Percentiles rank a stretch among this genome's conserved stretches.
Evolutionary conservation across 75 land plant genomes (phyloP).

Genomic region (Adiantum capillusveneris): DNA sequence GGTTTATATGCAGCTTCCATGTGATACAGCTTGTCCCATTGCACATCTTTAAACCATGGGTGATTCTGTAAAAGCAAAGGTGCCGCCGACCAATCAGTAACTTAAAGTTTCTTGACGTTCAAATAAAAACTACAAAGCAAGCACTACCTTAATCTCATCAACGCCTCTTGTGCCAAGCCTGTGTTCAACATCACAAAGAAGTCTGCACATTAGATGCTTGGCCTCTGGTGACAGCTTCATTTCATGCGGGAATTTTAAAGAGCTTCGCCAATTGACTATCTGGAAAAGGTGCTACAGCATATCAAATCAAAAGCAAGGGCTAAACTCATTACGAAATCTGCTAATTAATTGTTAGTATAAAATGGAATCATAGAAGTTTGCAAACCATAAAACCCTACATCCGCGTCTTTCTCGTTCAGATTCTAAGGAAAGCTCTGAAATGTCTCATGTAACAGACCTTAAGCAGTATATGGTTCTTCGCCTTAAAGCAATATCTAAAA

Average conservation of each 20-base stretch:
- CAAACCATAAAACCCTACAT: too few relatives aligned
- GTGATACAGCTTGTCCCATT: constrained; percentile 78
- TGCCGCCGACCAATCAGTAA: background rate
- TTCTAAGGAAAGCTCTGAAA: too few relatives aligned
- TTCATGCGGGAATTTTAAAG: constrained; percentile 67
- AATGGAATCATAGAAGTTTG: too few relatives aligned
- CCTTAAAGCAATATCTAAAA: too few relatives aligned
- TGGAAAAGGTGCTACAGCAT: too few relatives aligned
- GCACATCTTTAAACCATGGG: constrained; percentile 72
- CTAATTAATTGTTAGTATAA: too few relatives aligned
- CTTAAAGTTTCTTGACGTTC: background rate
- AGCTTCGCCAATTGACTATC: constrained; percentile 70
- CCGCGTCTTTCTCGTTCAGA: too few relatives aligned
- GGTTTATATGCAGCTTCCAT: constrained; percentile 87
- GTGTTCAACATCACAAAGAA: constrained; percentile 65
- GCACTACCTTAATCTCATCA: constrained; percentile 64
- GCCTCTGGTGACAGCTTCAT: constrained; percentile 58
- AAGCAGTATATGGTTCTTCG: too few relatives aligned
- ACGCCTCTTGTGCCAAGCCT: constrained; percentile 60
- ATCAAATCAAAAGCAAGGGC: too few relatives aligned
- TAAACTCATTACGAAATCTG: too few relatives aligned
- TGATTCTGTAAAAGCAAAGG: constrained; percentile 40
- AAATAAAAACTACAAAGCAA: background rate
- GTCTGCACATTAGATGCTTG: constrained; percentile 60
- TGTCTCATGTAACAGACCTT: too few relatives aligned